Evolutionary conservation across 2,329 filamentous ascomycete species (phyloP), one percentile per base, ranked within the genome.

Genomic region (Purpureocillium takamizusanense): DNA sequence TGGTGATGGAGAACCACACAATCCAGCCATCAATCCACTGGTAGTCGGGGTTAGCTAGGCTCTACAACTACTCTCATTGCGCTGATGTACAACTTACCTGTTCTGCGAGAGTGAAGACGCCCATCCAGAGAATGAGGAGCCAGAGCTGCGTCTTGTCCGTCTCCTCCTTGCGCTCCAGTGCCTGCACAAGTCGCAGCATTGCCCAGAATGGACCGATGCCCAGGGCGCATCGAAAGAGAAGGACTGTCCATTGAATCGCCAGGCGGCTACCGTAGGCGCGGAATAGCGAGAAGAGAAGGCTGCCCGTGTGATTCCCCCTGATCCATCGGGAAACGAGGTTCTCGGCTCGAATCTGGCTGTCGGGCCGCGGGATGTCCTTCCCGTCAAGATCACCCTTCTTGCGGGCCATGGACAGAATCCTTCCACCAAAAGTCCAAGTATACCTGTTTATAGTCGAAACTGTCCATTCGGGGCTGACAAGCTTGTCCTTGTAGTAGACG

Each of bases 171-270:
- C 53, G 55, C 56, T 90, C 83, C 8, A 90, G 66, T 2, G 74
- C 67, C 27, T 67, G 67, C 15, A 90, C 69, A 11, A 90, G 71
- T 34, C 74, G 72, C 41, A 81, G 67, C 45, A 86, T 76, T 21
- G 79, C 73, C 55, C 81, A 76, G 51, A 86, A 85, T 1, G 85
- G 85, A 0, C 76, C 72, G 41, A 88, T 79, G 39, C 76, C 77
- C n/a, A 83, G 49, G 23, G 81, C 48, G 8, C 74, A 72, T 15
- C 69, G 66, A 7, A 69, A 43, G 1, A 76, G 42, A 11, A 76
- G 77, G 7, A 84, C 53, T 2, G 60, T 33, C 63, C 74, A 79
- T 57, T 88, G 83, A 8, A 74, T 39, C 2, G 66, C 47, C 30
- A 89, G 66, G 1, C 65, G 55, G 17, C 56, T 56, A 43, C 71